Percentiles rank a stretch among this genome's conserved stretches.
phyloP scores from a whole-genome alignment of 148 eudicot genomes.

The Rhododendron griersonianum region DNA sequence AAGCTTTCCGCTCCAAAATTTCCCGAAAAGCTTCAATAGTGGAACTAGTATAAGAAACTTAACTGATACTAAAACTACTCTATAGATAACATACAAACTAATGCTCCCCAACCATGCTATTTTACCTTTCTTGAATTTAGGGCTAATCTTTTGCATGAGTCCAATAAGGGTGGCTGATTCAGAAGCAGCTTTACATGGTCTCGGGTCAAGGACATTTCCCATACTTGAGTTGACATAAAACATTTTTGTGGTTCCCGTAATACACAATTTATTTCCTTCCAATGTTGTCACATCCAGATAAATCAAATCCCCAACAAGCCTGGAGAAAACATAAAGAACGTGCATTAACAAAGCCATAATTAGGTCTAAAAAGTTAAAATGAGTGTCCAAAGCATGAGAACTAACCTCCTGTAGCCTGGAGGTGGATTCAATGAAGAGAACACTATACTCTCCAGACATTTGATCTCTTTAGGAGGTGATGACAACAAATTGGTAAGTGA shows the following conservation, averaged over 20 bases:
- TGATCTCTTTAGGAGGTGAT: slow-evolving; percentile 70
- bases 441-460: slow-evolving; percentile 76
- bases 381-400: slow-evolving; percentile 6
- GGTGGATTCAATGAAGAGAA: slow-evolving; percentile 96
- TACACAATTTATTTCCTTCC: slow-evolving; percentile 76
- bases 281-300: slow-evolving; percentile 83
- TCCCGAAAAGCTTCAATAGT: slow-evolving; percentile 73
- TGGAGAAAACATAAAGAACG: slow-evolving; percentile 24
- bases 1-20: slow-evolving; percentile 74
- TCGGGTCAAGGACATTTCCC: slow-evolving; percentile 69
- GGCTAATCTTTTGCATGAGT: slow-evolving; percentile 80
- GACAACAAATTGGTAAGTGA: slow-evolving; percentile 60
- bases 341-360: not conserved
- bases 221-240: slow-evolving; percentile 86
- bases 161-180: slow-evolving; percentile 92
- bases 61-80: not conserved
- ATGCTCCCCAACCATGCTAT: not conserved
- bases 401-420: slow-evolving; percentile 91
- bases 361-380: not conserved
- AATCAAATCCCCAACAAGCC: slow-evolving; percentile 95
- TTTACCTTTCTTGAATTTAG: slow-evolving; percentile 92
- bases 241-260: slow-evolving; percentile 78
- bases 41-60: slow-evolving; percentile 10
- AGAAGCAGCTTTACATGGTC: slow-evolving; percentile 51
- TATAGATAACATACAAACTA: not conserved